Evolutionary conservation across 768 basidiomycete species (phyloP), one percentile per base, ranked within the genome.

Genomic region (Psilocybe cyanescens): DNA sequence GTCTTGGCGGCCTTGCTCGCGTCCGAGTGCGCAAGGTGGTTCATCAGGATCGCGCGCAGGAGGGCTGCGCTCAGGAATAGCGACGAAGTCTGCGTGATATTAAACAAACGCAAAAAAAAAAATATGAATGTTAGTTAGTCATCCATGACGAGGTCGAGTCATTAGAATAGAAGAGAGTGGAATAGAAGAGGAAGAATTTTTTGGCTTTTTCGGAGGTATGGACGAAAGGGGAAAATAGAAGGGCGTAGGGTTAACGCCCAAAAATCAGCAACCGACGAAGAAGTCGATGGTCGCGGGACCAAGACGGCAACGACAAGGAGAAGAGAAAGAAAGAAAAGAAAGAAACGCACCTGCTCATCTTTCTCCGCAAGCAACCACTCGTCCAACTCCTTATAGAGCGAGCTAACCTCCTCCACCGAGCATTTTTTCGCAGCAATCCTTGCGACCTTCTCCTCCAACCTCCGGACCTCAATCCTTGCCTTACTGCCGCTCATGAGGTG

Each of bases 391-490:
- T 86, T 84, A 76, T 91, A 89, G 65, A 94, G 83, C 61, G 82
- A 78, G 55, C 86, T 84, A 55, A 94, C 90, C 78, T 94, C 92
- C 73, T 93, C 92, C 62, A 94, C 91, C 41, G 90, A 91, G 77
- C 90, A 92, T 82, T 91, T 92, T 85, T 91, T 91, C 12, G 86
- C 84, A 35, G 92, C 92, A 67, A 92, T 87, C 68, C 82, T 84
- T 59, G 87, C 87, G 59, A 94, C 90, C 75, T 86, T 91, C 76
- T 86, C 86, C 75, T 94, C 92, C 59, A 94, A 80, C 64, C 84
- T 78, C 41, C 87, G 87, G 59, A 85, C 87, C 62, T 90, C 86
- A 60, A 75, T 67, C 68, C 84, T 72, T 69, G 80, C 59, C 72
- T 80, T 75, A 67, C 73, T 66, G 31, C 78, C 76, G 67, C 82